A percentile compares a stretch with the other conserved stretches of the same genome.
Conservation (phyloP, 345 rosid genomes). For the Sonneratia caseolaris region DNA sequence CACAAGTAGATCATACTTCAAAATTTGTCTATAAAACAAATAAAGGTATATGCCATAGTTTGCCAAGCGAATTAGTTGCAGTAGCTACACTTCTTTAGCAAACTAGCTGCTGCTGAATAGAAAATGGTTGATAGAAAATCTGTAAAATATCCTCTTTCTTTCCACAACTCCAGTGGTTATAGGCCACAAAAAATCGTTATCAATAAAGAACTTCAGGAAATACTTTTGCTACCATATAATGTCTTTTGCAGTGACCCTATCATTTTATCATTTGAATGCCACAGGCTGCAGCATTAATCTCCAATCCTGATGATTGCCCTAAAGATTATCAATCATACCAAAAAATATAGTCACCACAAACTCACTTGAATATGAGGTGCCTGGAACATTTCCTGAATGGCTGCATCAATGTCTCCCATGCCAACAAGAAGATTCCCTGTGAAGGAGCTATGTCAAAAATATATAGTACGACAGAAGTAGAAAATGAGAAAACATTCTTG, state of each 20-base stretch:
- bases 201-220: background rate
- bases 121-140: background rate
- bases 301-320: background rate
- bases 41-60: background rate
- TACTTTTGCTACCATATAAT: background rate
- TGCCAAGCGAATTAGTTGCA: background rate
- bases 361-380: constrained; percentile 95
- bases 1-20: background rate
- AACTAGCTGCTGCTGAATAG: background rate
- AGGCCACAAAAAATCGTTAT: background rate
- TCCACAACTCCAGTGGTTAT: background rate
- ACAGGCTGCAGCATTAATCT: background rate
- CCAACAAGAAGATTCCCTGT: constrained; percentile 55
- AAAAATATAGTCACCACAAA: constrained; percentile 8
- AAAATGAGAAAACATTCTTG: background rate
- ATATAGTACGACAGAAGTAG: constrained; percentile 7
- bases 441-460: constrained; percentile 9
- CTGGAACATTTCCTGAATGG: constrained; percentile 94
- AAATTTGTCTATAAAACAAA: background rate
- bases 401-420: constrained; percentile 78
- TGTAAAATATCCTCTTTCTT: background rate
- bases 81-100: background rate
- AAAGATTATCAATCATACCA: background rate
- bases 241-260: background rate
- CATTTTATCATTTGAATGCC: background rate